Evolutionary conservation across 352 stramenopile species (phyloP).

Genomic region (Phytophthora capsici): DNA sequence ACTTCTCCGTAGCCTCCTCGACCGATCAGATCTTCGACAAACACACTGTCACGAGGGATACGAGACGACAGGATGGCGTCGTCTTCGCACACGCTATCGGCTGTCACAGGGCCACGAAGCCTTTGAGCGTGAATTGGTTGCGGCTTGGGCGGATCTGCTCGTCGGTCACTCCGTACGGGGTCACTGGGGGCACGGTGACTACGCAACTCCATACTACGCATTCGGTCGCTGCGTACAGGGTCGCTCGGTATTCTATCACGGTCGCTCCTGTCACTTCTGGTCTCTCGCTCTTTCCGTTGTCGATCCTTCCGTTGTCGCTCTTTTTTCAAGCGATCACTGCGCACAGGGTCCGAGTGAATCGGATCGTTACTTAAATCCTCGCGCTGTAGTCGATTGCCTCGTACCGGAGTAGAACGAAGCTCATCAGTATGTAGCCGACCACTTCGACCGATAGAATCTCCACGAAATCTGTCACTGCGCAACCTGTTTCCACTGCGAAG

Average conservation of each 20-base stretch:
- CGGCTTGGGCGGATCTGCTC: neutral
- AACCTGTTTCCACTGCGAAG: conserved; percentile 14
- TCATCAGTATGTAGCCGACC: conserved; percentile 25
- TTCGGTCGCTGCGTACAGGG: conserved; percentile 10
- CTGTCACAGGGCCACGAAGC: conserved; percentile 34
- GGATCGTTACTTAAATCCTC: conserved; percentile 25
- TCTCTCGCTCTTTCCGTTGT: conserved; percentile 23
- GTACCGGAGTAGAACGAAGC: conserved; percentile 19
- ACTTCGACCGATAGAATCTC: conserved; percentile 14
- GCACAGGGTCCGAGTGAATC: conserved; percentile 24
- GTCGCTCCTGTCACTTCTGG: conserved; percentile 3
- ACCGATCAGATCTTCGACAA: conserved; percentile 48
- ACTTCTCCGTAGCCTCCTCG: conserved; percentile 64
- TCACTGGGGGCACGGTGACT: conserved; percentile 17
- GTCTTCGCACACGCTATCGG: conserved; percentile 53
- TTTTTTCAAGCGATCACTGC: conserved; percentile 20
- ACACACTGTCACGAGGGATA: conserved; percentile 49
- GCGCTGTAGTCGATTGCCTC: conserved; percentile 23
- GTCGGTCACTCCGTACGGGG: conserved; percentile 17
- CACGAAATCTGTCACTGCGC: conserved; percentile 22
- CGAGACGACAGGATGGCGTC: conserved; percentile 47
- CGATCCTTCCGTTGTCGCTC: conserved; percentile 22
- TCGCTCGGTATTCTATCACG: conserved; percentile 13
- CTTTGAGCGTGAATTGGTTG: conserved; percentile 26
- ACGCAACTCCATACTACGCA: conserved; percentile 12